These are phyloP conservation scores for Yamadazyma dushanensis DNA, from an alignment of 1,139 yeast genomes.

Conservation along the genomic window DNA sequence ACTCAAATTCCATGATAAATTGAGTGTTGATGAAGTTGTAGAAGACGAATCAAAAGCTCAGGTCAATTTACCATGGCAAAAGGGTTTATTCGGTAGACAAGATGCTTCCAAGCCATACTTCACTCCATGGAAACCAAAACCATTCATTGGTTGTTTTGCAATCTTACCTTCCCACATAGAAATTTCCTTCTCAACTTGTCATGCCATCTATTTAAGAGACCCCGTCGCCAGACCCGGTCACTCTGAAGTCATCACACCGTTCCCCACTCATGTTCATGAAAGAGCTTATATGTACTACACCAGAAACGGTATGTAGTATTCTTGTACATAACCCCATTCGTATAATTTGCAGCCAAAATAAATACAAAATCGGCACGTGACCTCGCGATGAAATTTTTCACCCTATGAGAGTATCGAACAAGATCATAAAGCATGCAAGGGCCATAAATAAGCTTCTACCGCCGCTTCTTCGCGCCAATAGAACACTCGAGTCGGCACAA, in stretches of 20 bases:
- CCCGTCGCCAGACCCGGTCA: conserved; percentile 98
- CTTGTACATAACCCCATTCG: conserved; percentile 14
- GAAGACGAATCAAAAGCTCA: conserved; percentile 56
- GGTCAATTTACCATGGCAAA: conserved; percentile 72
- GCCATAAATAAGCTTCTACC: conserved; percentile 25
- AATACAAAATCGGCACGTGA: no score
- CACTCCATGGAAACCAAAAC: conserved; percentile 97
- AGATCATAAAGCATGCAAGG: conserved; percentile 28
- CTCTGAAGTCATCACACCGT: conserved; percentile 93
- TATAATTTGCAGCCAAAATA: no score
- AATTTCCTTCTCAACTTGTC: conserved; percentile 86
- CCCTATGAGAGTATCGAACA: conserved; percentile 28
- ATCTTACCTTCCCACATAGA: conserved; percentile 90
- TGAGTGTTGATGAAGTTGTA: conserved; percentile 52
- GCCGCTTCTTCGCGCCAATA: conserved; percentile 33
- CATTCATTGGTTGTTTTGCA: conserved; percentile 90
- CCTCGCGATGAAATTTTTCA: no score
- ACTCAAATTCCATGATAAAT: conserved; percentile 46
- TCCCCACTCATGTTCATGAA: conserved; percentile 80
- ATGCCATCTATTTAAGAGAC: conserved; percentile 91
- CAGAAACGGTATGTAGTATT: conserved; percentile 69
- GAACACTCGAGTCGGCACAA: conserved; percentile 29
- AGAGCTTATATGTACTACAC: conserved; percentile 95
- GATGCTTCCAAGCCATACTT: conserved; percentile 80
- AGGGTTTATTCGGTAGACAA: conserved; percentile 73